Conservation (phyloP, 2,329 filamentous ascomycete species). For the Aspergillus terreus region DNA sequence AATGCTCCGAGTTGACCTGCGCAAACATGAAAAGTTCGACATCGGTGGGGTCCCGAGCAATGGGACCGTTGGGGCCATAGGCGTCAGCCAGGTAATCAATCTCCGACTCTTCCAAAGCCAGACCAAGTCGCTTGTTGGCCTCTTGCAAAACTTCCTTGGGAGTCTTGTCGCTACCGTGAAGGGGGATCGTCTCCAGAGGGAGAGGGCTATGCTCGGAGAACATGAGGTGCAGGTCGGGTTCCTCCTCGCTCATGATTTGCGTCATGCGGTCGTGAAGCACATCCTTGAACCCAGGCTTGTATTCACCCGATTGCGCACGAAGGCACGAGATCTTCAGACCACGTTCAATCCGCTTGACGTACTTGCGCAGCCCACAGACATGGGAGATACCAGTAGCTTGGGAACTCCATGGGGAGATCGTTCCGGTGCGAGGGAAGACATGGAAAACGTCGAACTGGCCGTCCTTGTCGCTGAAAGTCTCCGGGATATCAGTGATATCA, state of each 20-base stretch:
- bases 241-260: constrained; percentile 65
- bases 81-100: constrained; percentile 92
- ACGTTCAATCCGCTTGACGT: constrained; percentile 77
- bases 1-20: constrained; percentile 98
- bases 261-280: constrained; percentile 93
- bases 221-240: constrained; percentile 69
- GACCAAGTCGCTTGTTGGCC: constrained; percentile 78
- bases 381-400: constrained; percentile 92
- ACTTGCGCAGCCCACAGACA: constrained; percentile 75
- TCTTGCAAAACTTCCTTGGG: constrained; percentile 71
- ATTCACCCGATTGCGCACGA: constrained; percentile 54
- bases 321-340: constrained; percentile 71
- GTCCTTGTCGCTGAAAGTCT: constrained; percentile 44
- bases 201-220: constrained; percentile 67
- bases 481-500: constrained; percentile 48
- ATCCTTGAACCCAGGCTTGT: constrained; percentile 58
- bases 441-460: constrained; percentile 60
- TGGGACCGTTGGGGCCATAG: constrained; percentile 61
- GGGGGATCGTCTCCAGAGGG: constrained; percentile 70
- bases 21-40: constrained; percentile 99
- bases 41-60: constrained; percentile 68
- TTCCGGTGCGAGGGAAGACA: constrained; percentile 73
- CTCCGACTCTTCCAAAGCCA: constrained; percentile 82
- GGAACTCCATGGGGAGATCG: constrained; percentile 93
- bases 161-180: constrained; percentile 62